Evolutionary conservation across 805 yeast species (phyloP).

Genomic region (Ogataea nitratoaversa): DNA sequence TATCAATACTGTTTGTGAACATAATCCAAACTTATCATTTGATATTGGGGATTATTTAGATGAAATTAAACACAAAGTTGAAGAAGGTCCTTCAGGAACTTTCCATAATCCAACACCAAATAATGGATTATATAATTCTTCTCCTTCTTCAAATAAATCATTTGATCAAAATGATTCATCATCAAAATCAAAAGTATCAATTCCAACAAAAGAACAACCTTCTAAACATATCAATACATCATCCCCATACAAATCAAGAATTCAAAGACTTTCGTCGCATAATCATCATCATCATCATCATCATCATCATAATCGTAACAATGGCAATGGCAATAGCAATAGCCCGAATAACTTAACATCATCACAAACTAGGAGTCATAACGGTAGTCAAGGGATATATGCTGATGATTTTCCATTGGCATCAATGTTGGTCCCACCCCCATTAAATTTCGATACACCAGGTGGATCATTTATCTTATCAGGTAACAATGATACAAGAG

Average conservation of each 20-base stretch:
- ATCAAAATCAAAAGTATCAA: no score
- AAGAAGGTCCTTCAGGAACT: neutral
- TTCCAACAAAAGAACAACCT: neutral
- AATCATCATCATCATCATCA: no score
- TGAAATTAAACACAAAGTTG: conserved; percentile 6
- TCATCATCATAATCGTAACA: no score
- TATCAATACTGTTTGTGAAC: conserved; percentile 13
- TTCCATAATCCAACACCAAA: neutral
- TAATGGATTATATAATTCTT: no score
- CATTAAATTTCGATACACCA: conserved; percentile 3
- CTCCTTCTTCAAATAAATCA: neutral
- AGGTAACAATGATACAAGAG: no score
- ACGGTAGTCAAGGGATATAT: no score
- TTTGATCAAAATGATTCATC: no score
- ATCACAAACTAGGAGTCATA: no score
- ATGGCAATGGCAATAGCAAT: no score
- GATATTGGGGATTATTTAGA: conserved; percentile 20
- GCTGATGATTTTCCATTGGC: conserved; percentile 9
- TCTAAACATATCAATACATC: neutral
- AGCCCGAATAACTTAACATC: no score
- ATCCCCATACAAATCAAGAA: neutral
- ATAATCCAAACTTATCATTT: conserved; percentile 10
- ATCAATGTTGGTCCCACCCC: conserved; percentile 11
- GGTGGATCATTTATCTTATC: neutral
- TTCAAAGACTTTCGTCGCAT: no score